A percentile compares a stretch with the other conserved stretches of the same genome.
phyloP scores from a whole-genome alignment of 164 flowering plant species.

The Stephania cephalantha region DNA sequence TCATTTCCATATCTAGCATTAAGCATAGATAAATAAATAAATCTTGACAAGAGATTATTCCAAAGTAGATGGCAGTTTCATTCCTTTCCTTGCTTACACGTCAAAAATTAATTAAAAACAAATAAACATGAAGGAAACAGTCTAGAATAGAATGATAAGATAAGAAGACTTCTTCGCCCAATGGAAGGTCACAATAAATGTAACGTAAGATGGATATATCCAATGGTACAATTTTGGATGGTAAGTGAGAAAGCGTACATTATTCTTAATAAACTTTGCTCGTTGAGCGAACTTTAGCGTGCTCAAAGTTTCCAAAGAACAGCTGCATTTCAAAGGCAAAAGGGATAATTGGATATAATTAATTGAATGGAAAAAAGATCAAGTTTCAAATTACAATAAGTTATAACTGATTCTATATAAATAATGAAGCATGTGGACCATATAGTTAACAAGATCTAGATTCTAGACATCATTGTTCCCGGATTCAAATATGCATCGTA shows the following conservation, averaged over 20 bases:
- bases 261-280: conserved; percentile 93
- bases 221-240: neutral
- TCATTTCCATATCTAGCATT: no score
- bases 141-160: neutral
- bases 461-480: neutral
- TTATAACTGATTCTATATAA: neutral
- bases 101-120: no score
- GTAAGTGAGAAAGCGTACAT: conserved; percentile 46
- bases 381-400: neutral
- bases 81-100: neutral
- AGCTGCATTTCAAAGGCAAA: conserved; percentile 43
- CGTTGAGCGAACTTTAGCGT: conserved; percentile 99
- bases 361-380: neutral
- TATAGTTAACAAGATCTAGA: neutral
- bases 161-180: neutral
- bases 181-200: neutral
- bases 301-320: conserved; percentile 91
- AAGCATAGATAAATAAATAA: no score
- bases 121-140: neutral
- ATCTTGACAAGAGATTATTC: neutral
- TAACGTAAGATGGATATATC: neutral
- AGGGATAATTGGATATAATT: conserved; percentile 2
- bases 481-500: neutral
- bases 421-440: neutral
- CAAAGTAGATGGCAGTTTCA: neutral